These are phyloP conservation scores for Rhodotorula graminis DNA, from an alignment of 768 basidiomycete species.

Conservation along the genomic window DNA sequence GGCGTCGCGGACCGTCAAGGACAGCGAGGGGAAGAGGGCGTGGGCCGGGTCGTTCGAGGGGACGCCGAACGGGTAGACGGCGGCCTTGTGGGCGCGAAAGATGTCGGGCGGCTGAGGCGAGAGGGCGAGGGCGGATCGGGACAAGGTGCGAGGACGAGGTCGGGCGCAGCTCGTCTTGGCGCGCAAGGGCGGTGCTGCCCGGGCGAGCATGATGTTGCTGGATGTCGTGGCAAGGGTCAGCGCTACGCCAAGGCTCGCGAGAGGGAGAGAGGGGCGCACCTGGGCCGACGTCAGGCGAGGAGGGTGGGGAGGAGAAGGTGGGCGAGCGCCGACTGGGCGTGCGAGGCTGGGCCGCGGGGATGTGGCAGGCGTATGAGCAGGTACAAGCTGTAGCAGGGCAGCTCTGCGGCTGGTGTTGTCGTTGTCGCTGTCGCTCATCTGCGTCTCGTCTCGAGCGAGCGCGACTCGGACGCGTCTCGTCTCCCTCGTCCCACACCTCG, in stretches of 20 bases:
- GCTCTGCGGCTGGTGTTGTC: no score
- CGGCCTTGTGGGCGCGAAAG: constrained; percentile 9
- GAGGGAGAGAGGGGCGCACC: not conserved
- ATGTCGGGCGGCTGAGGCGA: constrained; percentile 5
- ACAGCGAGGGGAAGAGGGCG: constrained; percentile 12
- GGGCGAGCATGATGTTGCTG: not conserved
- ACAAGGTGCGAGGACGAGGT: not conserved
- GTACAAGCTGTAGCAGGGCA: no score
- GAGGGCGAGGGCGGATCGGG: not conserved
- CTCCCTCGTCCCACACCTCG: no score
- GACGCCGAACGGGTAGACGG: constrained; percentile 29
- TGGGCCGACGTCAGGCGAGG: no score
- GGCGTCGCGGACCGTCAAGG: constrained; percentile 12
- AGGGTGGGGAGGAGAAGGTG: no score
- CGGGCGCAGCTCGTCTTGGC: not conserved
- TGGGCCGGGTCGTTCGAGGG: constrained; percentile 12
- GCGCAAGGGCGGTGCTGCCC: not conserved
- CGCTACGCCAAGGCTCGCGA: not conserved
- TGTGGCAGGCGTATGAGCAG: no score
- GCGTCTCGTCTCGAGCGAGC: no score
- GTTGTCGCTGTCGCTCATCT: no score
- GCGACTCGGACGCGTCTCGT: no score
- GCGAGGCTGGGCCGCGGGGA: no score
- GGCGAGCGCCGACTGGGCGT: no score
- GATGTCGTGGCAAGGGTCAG: no score